Conservation (phyloP, 1,139 yeast species). For the Scheffersomyces segobiensis region DNA sequence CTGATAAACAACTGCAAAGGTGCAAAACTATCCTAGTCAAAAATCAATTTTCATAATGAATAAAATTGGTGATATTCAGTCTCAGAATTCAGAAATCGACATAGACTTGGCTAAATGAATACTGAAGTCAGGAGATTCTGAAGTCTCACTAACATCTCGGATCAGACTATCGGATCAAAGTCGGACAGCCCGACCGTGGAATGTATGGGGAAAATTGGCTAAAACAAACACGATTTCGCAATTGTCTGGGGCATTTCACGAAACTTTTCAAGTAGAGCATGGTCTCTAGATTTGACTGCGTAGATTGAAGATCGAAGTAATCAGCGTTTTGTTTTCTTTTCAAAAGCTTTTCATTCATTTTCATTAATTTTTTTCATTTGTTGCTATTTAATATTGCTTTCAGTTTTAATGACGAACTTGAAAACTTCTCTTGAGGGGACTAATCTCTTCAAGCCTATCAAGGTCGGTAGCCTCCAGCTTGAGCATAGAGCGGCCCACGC, state of each 20-base stretch:
- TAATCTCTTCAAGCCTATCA: conserved; percentile 48
- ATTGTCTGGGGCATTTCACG: neutral
- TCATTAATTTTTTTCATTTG: no score
- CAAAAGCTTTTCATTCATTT: neutral
- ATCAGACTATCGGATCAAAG: neutral
- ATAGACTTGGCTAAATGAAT: neutral
- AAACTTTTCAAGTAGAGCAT: neutral
- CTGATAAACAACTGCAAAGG: no score
- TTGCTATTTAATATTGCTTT: neutral
- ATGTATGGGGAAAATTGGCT: neutral
- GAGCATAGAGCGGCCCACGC: conserved; percentile 49
- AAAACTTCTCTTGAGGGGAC: conserved; percentile 16
- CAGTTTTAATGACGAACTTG: neutral
- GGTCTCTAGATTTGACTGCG: neutral
- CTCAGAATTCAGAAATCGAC: neutral
- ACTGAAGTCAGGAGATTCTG: no score
- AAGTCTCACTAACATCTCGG: neutral
- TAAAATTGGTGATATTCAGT: neutral
- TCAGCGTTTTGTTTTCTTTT: neutral
- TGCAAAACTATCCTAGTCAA: neutral
- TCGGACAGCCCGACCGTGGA: neutral
- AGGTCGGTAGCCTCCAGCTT: conserved; percentile 38
- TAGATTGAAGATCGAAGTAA: neutral
- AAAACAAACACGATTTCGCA: neutral
- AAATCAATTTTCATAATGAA: no score